Percentiles rank a stretch among this genome's conserved stretches.
Conservation (phyloP, 129 eudicot species). For the Rutidosis leptorrhynchoides region DNA sequence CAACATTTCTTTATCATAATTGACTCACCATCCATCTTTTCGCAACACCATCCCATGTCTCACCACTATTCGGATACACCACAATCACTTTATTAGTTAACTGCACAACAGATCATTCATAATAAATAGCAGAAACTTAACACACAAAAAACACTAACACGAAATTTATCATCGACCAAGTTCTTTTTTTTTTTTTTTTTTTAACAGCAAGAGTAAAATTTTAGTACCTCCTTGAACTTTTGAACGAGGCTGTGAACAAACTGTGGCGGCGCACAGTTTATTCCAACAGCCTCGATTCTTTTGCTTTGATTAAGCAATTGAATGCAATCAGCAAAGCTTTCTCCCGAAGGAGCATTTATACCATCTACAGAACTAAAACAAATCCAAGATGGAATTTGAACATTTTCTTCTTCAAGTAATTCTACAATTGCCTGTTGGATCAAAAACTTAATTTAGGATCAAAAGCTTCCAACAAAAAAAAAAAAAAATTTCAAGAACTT, state of each 20-base stretch:
- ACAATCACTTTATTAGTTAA: slow-evolving; percentile 59
- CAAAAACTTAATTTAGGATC: slow-evolving; percentile 2
- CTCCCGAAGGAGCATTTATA: slow-evolving; percentile 78
- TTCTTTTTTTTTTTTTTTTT: no score
- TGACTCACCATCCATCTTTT: slow-evolving; percentile 85
- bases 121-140: background rate
- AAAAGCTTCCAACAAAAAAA: background rate
- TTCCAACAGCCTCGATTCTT: slow-evolving; percentile 63
- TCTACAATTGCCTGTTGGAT: slow-evolving; percentile 58
- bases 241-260: slow-evolving; percentile 57
- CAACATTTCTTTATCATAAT: background rate
- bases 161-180: background rate
- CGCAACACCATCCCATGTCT: slow-evolving; percentile 74
- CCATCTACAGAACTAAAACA: slow-evolving; percentile 83
- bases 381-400: slow-evolving; percentile 75
- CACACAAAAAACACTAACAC: background rate
- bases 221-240: slow-evolving; percentile 58
- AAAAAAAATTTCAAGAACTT: background rate
- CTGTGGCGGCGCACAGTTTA: slow-evolving; percentile 90
- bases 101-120: slow-evolving; percentile 32
- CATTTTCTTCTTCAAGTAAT: slow-evolving; percentile 73
- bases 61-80: slow-evolving; percentile 89
- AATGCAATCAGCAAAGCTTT: slow-evolving; percentile 66
- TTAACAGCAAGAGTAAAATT: no score
- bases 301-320: slow-evolving; percentile 47